Conservation (phyloP, 306 rosid species). For the Lotus japonicus region DNA sequence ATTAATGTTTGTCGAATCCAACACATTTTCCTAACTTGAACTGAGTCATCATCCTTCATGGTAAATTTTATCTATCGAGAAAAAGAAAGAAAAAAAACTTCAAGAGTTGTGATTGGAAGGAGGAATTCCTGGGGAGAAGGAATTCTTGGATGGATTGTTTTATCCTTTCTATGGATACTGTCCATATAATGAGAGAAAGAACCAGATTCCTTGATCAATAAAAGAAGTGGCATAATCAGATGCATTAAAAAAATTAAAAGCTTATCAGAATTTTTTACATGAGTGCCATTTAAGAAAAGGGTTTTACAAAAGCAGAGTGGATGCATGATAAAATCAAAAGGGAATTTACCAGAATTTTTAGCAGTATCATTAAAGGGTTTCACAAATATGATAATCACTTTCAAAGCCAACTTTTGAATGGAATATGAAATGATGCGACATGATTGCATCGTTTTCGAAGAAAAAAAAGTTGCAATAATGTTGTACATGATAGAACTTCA, state of each 20-base stretch:
- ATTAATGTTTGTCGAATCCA: too few species aligned
- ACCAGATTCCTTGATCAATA: constrained; percentile 10
- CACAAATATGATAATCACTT: background rate
- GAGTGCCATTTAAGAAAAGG: too few species aligned
- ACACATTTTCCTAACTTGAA: too few species aligned
- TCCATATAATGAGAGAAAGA: background rate
- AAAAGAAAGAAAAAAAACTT: too few species aligned
- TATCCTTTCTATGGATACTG: background rate
- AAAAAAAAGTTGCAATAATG: background rate
- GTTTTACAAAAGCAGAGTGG: background rate
- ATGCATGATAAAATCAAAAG: background rate
- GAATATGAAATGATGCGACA: background rate
- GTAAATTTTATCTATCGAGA: too few species aligned
- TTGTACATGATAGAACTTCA: background rate
- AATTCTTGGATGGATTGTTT: background rate
- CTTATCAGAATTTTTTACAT: too few species aligned
- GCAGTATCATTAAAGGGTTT: background rate
- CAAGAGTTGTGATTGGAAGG: too few species aligned
- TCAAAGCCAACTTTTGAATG: background rate
- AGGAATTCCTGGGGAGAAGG: too few species aligned
- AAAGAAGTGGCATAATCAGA: background rate
- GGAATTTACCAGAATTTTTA: background rate
- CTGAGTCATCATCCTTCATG: too few species aligned
- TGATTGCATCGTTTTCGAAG: constrained; percentile 4
- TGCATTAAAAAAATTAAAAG: too few species aligned